Percentiles rank a stretch among this genome's conserved stretches.
These are phyloP conservation scores for Apiotrichum domesticum DNA, from an alignment of 1,284 basidiomycete species.

Conservation along the genomic window DNA sequence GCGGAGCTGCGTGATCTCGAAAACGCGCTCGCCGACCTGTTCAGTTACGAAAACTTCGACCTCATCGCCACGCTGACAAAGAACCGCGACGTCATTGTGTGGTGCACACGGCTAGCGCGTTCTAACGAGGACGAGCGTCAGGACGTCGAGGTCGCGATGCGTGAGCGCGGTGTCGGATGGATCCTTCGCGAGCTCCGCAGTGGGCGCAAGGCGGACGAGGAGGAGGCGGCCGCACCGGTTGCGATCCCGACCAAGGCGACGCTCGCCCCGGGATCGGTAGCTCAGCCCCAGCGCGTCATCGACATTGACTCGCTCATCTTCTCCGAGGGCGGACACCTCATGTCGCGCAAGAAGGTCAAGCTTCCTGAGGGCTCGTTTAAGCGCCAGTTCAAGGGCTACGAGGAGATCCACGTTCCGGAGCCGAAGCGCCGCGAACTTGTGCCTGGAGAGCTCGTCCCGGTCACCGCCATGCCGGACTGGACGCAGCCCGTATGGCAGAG, in stretches of 20 bases:
- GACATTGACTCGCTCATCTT: conserved; percentile 96
- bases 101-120: conserved; percentile 94
- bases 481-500: conserved; percentile 73
- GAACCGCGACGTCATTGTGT: conserved; percentile 92
- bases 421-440: conserved; percentile 70
- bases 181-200: conserved; percentile 83
- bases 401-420: conserved; percentile 95
- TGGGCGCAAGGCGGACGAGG: conserved; percentile 54
- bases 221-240: conserved; percentile 50
- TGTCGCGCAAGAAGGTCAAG: conserved; percentile 98
- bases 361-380: conserved; percentile 98
- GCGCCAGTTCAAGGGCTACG: conserved; percentile 90
- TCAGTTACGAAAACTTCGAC: conserved; percentile 87
- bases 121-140: conserved; percentile 84
- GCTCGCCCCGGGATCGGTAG: conserved; percentile 77
- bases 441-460: conserved; percentile 65
- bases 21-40: conserved; percentile 94
- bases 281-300: conserved; percentile 77
- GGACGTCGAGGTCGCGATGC: conserved; percentile 96
- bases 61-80: conserved; percentile 87
- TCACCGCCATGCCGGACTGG: conserved; percentile 77
- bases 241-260: conserved; percentile 78
- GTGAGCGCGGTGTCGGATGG: conserved; percentile 94
- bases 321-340: conserved; percentile 89
- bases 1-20: conserved; percentile 88